Evolutionary conservation across 2,329 filamentous ascomycete genomes (phyloP).

Genomic region (Paramyrothecium roridum): DNA sequence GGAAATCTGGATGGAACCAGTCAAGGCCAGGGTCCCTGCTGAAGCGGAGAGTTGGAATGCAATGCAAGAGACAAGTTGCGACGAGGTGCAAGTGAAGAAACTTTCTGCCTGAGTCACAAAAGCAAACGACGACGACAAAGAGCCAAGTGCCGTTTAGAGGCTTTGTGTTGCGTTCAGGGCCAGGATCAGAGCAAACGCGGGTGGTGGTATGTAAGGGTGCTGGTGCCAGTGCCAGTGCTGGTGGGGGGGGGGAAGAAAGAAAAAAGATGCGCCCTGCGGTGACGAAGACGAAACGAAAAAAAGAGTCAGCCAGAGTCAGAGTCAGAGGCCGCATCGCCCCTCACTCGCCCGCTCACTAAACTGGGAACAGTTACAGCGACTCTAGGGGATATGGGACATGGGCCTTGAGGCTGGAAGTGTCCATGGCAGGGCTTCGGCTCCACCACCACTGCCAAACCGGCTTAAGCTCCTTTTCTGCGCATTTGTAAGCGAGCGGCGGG

Average conservation of each 20-base stretch:
- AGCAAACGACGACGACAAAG: neutral
- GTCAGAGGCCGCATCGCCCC: no score
- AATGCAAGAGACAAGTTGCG: neutral
- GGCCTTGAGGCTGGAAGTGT: no score
- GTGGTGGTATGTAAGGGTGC: no score
- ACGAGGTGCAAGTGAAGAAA: slow-evolving; percentile 5
- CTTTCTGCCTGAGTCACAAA: slow-evolving; percentile 34
- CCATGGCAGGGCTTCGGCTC: no score
- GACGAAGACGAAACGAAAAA: no score
- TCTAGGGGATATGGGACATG: no score
- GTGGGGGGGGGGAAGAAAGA: slow-evolving; percentile 4
- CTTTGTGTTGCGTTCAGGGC: neutral
- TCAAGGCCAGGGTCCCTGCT: slow-evolving; percentile 2
- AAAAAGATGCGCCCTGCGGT: neutral
- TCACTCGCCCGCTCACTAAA: no score
- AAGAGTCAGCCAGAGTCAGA: no score
- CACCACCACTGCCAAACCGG: no score
- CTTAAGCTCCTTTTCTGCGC: neutral
- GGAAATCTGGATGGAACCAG: neutral
- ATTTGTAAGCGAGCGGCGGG: neutral
- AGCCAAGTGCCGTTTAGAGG: neutral
- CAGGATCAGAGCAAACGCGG: no score
- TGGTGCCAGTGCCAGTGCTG: no score
- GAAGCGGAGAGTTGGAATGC: slow-evolving; percentile 7
- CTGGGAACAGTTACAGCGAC: no score